Percentiles rank a stretch among this genome's conserved stretches.
These are phyloP conservation scores for Tolypocladium sp. DNA, from an alignment of 2,329 filamentous ascomycete species.

Conservation along the genomic window DNA sequence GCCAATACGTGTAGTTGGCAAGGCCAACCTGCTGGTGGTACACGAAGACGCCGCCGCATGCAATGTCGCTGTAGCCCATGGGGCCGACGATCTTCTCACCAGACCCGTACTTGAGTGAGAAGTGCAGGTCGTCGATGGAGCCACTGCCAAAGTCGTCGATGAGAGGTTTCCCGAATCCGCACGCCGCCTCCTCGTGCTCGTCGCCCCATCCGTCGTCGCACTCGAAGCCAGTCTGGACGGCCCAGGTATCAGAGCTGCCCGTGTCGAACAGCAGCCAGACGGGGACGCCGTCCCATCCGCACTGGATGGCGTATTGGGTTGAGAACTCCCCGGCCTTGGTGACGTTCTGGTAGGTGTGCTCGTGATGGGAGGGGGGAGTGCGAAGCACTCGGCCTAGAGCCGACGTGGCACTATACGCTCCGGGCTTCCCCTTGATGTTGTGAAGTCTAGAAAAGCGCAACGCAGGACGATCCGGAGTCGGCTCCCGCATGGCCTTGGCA, in stretches of 20 bases:
- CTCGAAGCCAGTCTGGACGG: conserved; percentile 27
- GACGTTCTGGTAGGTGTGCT: conserved; percentile 25
- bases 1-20: conserved; percentile 40
- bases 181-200: conserved; percentile 19
- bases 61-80: conserved; percentile 36
- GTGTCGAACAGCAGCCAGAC: conserved; percentile 39
- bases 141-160: conserved; percentile 30
- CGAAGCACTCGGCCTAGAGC: conserved; percentile 15
- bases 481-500: conserved; percentile 15
- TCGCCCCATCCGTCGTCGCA: conserved; percentile 29
- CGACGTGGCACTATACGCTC: conserved; percentile 18
- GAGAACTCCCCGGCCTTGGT: conserved; percentile 26
- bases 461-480: conserved; percentile 17
- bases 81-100: conserved; percentile 37
- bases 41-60: conserved; percentile 34
- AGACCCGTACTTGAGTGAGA: conserved; percentile 37
- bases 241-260: conserved; percentile 44
- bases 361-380: conserved; percentile 7
- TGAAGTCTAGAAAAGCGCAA: conserved; percentile 23
- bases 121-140: conserved; percentile 30
- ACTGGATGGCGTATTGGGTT: conserved; percentile 32
- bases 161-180: conserved; percentile 30
- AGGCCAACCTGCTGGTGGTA: conserved; percentile 37
- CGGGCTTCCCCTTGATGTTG: conserved; percentile 13
- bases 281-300: conserved; percentile 26